These are phyloP conservation scores for Linnemannia elongata DNA, from an alignment of 192 early-diverging fungal species.

Conservation along the genomic window DNA sequence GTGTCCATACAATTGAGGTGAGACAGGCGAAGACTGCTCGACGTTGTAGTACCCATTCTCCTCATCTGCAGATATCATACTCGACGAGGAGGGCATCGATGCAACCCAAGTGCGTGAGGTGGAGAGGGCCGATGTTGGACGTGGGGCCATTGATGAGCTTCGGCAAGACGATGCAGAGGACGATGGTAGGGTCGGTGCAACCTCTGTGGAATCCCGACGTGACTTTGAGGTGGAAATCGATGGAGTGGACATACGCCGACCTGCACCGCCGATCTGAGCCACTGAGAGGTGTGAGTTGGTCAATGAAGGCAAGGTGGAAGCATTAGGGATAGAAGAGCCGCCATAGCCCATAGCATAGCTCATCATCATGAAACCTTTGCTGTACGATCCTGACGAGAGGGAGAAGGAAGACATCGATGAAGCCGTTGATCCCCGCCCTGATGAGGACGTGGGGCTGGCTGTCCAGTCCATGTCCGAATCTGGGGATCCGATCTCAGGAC, in stretches of 20 bases:
- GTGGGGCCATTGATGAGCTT: neutral
- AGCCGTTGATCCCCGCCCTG: neutral
- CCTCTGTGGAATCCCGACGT: neutral
- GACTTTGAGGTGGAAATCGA: slow-evolving; percentile 23
- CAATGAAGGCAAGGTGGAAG: slow-evolving; percentile 10
- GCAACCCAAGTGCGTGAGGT: slow-evolving; percentile 26
- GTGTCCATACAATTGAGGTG: neutral
- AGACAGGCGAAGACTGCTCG: neutral
- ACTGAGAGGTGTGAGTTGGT: slow-evolving; percentile 30
- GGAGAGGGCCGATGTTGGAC: slow-evolving; percentile 11
- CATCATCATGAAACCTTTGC: slow-evolving; percentile 20
- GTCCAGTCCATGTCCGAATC: slow-evolving; percentile 3
- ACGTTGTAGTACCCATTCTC: slow-evolving; percentile 14
- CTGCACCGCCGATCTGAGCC: slow-evolving; percentile 21
- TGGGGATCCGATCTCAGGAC: neutral
- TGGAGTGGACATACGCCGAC: slow-evolving; percentile 44
- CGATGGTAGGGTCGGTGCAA: neutral
- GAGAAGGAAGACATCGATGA: slow-evolving; percentile 5
- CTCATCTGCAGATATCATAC: neutral
- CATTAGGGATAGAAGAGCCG: neutral
- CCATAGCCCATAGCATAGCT: slow-evolving; percentile 21
- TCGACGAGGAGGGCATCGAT: slow-evolving; percentile 6
- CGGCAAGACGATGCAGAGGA: neutral
- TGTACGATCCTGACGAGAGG: neutral
- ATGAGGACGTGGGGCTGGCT: neutral